Conservation (phyloP, 1,284 basidiomycete species). For the Tetrapyrgos nigripes region DNA sequence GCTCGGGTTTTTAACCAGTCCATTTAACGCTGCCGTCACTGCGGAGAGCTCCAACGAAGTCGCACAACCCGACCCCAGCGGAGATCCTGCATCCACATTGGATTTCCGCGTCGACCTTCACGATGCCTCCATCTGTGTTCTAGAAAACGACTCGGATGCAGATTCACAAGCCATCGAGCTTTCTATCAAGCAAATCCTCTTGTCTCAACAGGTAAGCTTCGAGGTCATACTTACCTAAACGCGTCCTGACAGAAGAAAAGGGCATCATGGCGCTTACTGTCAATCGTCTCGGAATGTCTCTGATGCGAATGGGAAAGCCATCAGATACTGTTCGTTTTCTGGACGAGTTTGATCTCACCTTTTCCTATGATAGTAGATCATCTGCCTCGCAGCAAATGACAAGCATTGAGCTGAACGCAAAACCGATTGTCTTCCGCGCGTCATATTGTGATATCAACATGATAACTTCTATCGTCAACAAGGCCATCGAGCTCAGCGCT, state of each 20-base stretch:
- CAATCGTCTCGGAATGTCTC: conserved; percentile 91
- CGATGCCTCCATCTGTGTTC: conserved; percentile 88
- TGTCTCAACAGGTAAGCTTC: conserved; percentile 85
- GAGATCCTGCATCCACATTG: conserved; percentile 26
- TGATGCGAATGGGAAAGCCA: conserved; percentile 87
- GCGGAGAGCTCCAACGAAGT: conserved; percentile 5
- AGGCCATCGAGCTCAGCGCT: conserved; percentile 76
- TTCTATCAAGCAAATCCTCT: conserved; percentile 83
- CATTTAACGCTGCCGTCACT: conserved; percentile 46
- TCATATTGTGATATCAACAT: conserved; percentile 94
- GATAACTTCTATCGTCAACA: conserved; percentile 90
- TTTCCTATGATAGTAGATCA: conserved; percentile 87
- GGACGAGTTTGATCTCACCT: conserved; percentile 90
- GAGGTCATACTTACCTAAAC: not conserved
- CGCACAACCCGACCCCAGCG: not conserved
- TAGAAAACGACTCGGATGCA: conserved; percentile 84
- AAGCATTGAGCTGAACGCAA: conserved; percentile 84
- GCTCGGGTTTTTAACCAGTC: conserved; percentile 83
- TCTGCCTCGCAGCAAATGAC: conserved; percentile 79
- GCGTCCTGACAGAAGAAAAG: conserved; percentile 41
- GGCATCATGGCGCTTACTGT: conserved; percentile 87
- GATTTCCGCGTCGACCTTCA: conserved; percentile 91
- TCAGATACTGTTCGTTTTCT: conserved; percentile 91
- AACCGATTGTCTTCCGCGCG: conserved; percentile 89
- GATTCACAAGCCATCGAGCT: conserved; percentile 91